These are phyloP conservation scores for Marasmius sp. DNA, from an alignment of 1,284 basidiomycete genomes.

Conservation along the genomic window DNA sequence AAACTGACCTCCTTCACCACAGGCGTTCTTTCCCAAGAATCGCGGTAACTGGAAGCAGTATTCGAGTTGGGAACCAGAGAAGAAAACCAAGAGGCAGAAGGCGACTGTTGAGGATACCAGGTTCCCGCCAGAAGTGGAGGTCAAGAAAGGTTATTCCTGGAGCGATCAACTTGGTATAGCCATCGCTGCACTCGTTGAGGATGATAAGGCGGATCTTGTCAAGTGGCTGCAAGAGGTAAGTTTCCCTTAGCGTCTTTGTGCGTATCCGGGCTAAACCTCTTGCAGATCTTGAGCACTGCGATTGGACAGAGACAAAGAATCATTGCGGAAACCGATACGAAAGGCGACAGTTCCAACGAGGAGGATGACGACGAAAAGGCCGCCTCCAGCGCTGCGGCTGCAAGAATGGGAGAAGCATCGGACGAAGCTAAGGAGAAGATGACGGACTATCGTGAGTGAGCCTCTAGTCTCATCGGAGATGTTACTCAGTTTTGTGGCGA, in stretches of 20 bases:
- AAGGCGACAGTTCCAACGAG: conserved; percentile 33
- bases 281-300: conserved; percentile 69
- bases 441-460: conserved; percentile 69
- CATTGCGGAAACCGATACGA: conserved; percentile 69
- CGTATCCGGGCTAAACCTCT: neutral
- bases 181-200: conserved; percentile 72
- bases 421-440: conserved; percentile 73
- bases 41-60: conserved; percentile 83
- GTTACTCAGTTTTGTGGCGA: conserved; percentile 1
- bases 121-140: conserved; percentile 69
- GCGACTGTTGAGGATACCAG: conserved; percentile 44
- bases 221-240: conserved; percentile 81
- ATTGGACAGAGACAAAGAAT: conserved; percentile 68
- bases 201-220: conserved; percentile 62
- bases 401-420: conserved; percentile 53
- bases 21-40: conserved; percentile 91
- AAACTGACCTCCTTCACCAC: conserved; percentile 17
- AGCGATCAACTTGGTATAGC: conserved; percentile 88
- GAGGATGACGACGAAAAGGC: conserved; percentile 49
- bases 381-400: conserved; percentile 33
- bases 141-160: conserved; percentile 88
- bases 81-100: conserved; percentile 43
- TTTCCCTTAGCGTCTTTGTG: neutral
- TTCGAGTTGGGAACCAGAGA: conserved; percentile 78
- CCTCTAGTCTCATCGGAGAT: neutral